phyloP scores from a whole-genome alignment of 768 basidiomycete genomes.

The Flagelloscypha sp. region DNA sequence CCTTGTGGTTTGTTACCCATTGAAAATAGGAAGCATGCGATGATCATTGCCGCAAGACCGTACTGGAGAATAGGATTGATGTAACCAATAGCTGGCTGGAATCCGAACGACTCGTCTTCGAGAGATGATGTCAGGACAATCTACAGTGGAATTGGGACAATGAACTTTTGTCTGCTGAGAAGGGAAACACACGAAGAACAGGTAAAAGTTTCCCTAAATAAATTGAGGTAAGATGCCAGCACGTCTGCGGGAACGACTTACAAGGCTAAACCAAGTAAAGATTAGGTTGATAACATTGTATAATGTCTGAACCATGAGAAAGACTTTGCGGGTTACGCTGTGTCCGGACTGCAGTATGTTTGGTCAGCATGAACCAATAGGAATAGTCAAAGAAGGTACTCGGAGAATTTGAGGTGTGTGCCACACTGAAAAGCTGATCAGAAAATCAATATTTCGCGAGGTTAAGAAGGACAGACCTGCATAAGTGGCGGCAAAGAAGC shows the following conservation, averaged over 20 bases:
- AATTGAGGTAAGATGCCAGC: neutral
- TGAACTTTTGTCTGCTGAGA: constrained; percentile 3
- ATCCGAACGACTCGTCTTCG: constrained; percentile 61
- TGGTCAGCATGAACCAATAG: constrained; percentile 83
- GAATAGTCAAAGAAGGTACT: too few species aligned
- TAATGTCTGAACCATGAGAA: constrained; percentile 71
- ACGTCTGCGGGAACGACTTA: constrained; percentile 28
- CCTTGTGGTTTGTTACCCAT: constrained; percentile 93
- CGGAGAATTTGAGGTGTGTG: too few species aligned
- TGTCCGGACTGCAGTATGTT: constrained; percentile 77
- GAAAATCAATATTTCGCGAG: too few species aligned
- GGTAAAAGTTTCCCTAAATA: constrained; percentile 81
- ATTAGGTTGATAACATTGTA: constrained; percentile 84
- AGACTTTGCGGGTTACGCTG: constrained; percentile 61
- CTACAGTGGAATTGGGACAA: constrained; percentile 25
- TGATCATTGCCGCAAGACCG: constrained; percentile 72
- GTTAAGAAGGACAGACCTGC: too few species aligned
- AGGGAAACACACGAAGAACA: constrained; percentile 71
- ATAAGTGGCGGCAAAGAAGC: constrained; percentile 92
- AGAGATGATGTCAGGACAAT: constrained; percentile 83
- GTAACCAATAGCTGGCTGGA: constrained; percentile 51
- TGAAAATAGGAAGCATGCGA: constrained; percentile 87
- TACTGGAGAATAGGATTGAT: constrained; percentile 67
- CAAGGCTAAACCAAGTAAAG: constrained; percentile 91
- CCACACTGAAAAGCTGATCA: too few species aligned